Evolutionary conservation across 768 basidiomycete genomes (phyloP).

Genomic region (Trametes villosa): DNA sequence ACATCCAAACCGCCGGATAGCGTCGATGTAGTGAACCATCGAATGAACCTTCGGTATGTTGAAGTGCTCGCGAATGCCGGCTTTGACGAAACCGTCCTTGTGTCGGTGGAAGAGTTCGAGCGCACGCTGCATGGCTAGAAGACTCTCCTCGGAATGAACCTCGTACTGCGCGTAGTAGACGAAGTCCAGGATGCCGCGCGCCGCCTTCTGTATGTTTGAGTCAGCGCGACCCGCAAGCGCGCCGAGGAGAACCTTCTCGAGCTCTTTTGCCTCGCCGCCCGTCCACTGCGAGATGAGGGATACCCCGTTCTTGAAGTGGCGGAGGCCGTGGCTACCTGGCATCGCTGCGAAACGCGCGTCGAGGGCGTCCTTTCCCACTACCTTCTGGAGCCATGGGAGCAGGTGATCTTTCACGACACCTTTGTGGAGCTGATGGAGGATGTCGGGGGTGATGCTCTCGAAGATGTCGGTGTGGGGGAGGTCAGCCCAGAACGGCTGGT

Average conservation of each 20-base stretch:
- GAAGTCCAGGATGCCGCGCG: slow-evolving; percentile 31
- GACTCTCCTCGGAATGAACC: slow-evolving; percentile 13
- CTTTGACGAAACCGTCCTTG: slow-evolving; percentile 41
- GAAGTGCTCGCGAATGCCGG: slow-evolving; percentile 40
- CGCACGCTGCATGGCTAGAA: slow-evolving; percentile 14
- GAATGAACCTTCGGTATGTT: slow-evolving; percentile 50
- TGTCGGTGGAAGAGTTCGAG: slow-evolving; percentile 43
- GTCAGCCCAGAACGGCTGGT: slow-evolving; percentile 17
- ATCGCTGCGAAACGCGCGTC: slow-evolving; percentile 12
- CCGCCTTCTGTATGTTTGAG: slow-evolving; percentile 2
- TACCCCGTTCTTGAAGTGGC: slow-evolving; percentile 22
- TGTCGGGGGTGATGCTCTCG: slow-evolving; percentile 39
- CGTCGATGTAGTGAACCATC: slow-evolving; percentile 37
- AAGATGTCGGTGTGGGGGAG: slow-evolving; percentile 36
- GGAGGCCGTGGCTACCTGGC: slow-evolving; percentile 11
- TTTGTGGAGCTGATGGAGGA: slow-evolving; percentile 54
- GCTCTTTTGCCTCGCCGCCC: slow-evolving; percentile 30
- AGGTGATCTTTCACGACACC: slow-evolving; percentile 49
- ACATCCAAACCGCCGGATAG: slow-evolving; percentile 39
- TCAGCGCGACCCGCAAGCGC: slow-evolving; percentile 17
- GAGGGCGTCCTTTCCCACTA: slow-evolving; percentile 14
- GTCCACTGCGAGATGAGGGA: slow-evolving; percentile 22
- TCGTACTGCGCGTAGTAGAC: slow-evolving; percentile 30
- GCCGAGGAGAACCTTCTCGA: slow-evolving; percentile 27
- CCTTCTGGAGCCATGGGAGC: slow-evolving; percentile 41